Evolutionary conservation across 2,329 filamentous ascomycete species (phyloP).

Genomic region (Ampelomyces quisqualis): DNA sequence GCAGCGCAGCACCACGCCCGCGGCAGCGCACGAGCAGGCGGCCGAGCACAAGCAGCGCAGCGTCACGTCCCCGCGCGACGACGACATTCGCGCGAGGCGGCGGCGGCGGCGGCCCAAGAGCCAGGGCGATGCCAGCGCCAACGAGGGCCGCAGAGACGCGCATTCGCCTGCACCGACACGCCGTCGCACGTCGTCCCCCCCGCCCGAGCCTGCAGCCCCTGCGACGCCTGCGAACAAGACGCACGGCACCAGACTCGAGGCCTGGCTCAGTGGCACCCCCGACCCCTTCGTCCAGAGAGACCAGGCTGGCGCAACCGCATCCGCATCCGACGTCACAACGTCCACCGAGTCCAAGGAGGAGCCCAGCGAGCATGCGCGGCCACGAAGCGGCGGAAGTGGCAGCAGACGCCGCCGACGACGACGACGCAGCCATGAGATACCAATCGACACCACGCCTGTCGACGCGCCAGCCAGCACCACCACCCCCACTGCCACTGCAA

Average conservation of each 20-base stretch:
- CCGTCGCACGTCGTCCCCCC: constrained; percentile 29
- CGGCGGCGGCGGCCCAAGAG: constrained; percentile 31
- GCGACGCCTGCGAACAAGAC: constrained; percentile 46
- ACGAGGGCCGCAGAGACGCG: constrained; percentile 25
- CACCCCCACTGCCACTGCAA: too few species aligned
- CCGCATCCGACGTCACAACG: constrained; percentile 29
- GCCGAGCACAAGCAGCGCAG: constrained; percentile 14
- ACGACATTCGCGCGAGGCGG: constrained; percentile 33
- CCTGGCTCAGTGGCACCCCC: constrained; percentile 60
- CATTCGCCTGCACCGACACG: constrained; percentile 20
- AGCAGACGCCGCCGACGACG: constrained; percentile 31
- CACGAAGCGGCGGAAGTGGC: constrained; percentile 26
- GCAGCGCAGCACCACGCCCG: constrained; percentile 18
- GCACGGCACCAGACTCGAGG: constrained; percentile 57
- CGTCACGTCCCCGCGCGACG: constrained; percentile 19
- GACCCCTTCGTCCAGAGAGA: constrained; percentile 56
- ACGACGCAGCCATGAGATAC: constrained; percentile 31
- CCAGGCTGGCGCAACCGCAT: too few species aligned
- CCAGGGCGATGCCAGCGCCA: constrained; percentile 26
- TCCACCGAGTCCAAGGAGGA: constrained; percentile 27
- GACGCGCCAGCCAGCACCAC: constrained; percentile 24
- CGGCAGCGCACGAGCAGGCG: constrained; percentile 35
- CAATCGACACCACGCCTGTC: constrained; percentile 26
- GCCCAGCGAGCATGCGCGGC: constrained; percentile 17
- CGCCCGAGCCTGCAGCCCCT: constrained; percentile 17